These are phyloP conservation scores for Aureobasidium lini DNA, from an alignment of 2,329 filamentous ascomycete genomes.

Conservation along the genomic window DNA sequence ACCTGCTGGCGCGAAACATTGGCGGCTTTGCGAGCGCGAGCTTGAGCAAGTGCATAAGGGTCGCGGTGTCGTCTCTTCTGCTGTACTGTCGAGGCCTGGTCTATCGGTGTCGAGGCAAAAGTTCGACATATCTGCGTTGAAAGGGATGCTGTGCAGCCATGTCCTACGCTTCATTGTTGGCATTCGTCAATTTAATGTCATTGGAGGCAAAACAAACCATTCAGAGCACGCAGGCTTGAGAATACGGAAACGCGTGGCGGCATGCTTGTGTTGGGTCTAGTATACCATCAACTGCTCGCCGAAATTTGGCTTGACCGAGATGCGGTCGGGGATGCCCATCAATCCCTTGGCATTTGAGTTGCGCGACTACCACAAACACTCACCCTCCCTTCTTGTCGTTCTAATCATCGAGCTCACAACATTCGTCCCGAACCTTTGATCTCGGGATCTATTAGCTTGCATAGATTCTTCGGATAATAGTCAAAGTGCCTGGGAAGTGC, in stretches of 20 bases:
- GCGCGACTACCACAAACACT: neutral
- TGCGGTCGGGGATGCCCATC: neutral
- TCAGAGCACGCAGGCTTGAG: slow-evolving; percentile 36
- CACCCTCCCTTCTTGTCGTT: too few species aligned
- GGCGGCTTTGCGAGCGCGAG: slow-evolving; percentile 73
- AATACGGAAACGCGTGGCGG: slow-evolving; percentile 40
- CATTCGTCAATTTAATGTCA: neutral
- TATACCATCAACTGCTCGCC: neutral
- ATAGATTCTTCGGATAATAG: too few species aligned
- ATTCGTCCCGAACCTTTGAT: too few species aligned
- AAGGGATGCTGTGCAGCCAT: slow-evolving; percentile 5
- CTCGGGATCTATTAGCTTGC: too few species aligned
- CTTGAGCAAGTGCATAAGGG: slow-evolving; percentile 74
- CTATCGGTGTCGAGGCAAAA: slow-evolving; percentile 58
- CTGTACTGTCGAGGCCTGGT: slow-evolving; percentile 48
- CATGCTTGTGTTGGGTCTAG: slow-evolving; percentile 26
- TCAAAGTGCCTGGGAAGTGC: too few species aligned
- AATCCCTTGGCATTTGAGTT: neutral
- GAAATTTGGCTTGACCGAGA: slow-evolving; percentile 3
- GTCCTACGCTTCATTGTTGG: neutral
- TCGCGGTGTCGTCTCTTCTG: slow-evolving; percentile 64
- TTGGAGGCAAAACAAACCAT: slow-evolving; percentile 22
- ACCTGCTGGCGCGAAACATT: slow-evolving; percentile 69
- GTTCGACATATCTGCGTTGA: slow-evolving; percentile 22
- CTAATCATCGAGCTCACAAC: too few species aligned